Evolutionary conservation across 2,329 filamentous ascomycete species (phyloP).

Genomic region (Calonectria hawksworthii): DNA sequence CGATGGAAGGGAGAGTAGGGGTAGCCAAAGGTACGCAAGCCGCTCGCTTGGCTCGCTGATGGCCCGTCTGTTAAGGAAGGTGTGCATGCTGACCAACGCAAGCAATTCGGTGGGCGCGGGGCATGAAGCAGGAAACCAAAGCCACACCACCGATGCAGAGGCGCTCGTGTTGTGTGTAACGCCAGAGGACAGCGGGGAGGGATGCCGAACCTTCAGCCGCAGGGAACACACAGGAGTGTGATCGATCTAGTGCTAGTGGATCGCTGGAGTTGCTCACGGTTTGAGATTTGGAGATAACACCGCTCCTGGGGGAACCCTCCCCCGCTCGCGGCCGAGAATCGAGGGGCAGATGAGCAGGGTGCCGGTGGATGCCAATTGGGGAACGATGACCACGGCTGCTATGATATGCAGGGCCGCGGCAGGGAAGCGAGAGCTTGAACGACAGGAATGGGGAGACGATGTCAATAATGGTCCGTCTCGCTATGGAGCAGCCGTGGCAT

Average conservation of each 20-base stretch:
- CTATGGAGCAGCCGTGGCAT: neutral
- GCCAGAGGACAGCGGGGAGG: conserved; percentile 32
- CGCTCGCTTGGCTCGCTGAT: neutral
- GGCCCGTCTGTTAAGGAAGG: neutral
- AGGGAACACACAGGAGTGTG: conserved; percentile 29
- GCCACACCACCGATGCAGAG: conserved; percentile 14
- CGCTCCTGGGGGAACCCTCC: conserved; percentile 23
- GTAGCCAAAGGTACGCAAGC: neutral
- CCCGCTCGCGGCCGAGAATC: conserved; percentile 9
- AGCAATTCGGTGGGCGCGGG: neutral
- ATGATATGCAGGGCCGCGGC: neutral
- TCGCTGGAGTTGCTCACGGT: conserved; percentile 32
- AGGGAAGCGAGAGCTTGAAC: neutral
- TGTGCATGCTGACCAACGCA: conserved; percentile 9
- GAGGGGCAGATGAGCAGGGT: conserved; percentile 2
- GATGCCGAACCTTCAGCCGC: conserved; percentile 35
- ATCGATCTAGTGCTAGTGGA: conserved; percentile 42
- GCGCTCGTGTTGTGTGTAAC: conserved; percentile 37
- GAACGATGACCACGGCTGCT: conserved; percentile 12
- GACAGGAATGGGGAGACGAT: neutral
- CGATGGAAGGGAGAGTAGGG: neutral
- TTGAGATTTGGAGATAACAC: conserved; percentile 39
- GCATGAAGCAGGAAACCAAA: neutral
- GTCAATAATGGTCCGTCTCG: conserved; percentile 15
- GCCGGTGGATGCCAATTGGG: neutral